These are phyloP conservation scores for Microascus cirrosus DNA, from an alignment of 2,329 filamentous ascomycete genomes.

Conservation along the genomic window DNA sequence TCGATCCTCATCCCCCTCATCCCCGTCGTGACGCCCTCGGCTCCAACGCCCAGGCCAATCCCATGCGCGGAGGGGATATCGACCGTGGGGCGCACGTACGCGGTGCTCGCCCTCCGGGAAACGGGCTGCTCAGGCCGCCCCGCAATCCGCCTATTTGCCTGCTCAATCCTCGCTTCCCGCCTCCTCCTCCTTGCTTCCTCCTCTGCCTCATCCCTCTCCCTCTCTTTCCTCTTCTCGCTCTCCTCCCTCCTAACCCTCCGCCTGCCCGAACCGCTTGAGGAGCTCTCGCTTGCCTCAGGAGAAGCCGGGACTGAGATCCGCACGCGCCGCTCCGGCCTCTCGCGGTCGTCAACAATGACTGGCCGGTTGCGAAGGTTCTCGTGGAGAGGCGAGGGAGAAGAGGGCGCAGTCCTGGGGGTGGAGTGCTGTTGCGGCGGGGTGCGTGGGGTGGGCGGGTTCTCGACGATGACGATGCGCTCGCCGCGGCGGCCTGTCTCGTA, in stretches of 20 bases:
- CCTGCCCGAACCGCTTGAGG: background rate
- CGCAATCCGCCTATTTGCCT: conserved; percentile 29
- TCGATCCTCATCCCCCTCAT: background rate
- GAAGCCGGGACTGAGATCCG: conserved; percentile 23
- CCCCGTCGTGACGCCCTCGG: background rate
- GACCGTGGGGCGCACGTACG: conserved; percentile 2
- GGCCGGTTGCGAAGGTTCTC: conserved; percentile 17
- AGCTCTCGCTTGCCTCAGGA: background rate
- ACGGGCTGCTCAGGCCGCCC: conserved; percentile 21
- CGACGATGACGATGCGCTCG: conserved; percentile 32
- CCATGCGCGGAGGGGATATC: background rate
- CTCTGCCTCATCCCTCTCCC: conserved; percentile 12
- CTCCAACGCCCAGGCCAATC: background rate
- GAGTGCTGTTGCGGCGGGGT: conserved; percentile 31
- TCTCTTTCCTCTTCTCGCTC: conserved; percentile 14
- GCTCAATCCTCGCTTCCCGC: conserved; percentile 16
- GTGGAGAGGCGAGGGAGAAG: conserved; percentile 20
- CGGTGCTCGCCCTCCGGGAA: background rate
- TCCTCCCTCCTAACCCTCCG: conserved; percentile 14
- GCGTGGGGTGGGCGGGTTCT: conserved; percentile 31
- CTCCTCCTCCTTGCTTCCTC: conserved; percentile 14
- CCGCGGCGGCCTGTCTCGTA: conserved; percentile 10
- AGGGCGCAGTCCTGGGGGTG: conserved; percentile 26
- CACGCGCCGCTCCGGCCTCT: conserved; percentile 17
- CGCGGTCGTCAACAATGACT: conserved; percentile 22